phyloP scores from a whole-genome alignment of 106 monocot genomes.

The Platanthera guangdongensis region DNA sequence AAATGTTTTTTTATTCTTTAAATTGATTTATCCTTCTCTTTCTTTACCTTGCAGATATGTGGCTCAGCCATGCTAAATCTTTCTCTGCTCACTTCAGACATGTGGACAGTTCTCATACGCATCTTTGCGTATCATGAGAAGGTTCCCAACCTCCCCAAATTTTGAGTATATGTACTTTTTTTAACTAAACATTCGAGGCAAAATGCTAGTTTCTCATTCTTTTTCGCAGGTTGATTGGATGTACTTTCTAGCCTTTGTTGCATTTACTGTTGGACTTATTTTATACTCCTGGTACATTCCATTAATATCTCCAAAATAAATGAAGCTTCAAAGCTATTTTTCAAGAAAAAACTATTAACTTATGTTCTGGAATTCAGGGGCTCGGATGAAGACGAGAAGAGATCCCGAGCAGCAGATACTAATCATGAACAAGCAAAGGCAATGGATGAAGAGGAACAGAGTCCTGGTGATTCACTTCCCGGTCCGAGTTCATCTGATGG shows the following conservation, averaged over 20 bases:
- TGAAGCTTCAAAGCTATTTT: background rate
- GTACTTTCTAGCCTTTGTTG: conserved; percentile 75
- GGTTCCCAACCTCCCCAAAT: conserved; percentile 23
- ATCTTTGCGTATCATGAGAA: conserved; percentile 86
- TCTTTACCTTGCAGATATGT: conserved; percentile 39
- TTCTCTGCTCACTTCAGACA: conserved; percentile 87
- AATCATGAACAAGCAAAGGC: conserved; percentile 11
- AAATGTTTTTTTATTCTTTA: background rate
- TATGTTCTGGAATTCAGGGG: conserved; percentile 8
- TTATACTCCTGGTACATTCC: conserved; percentile 62
- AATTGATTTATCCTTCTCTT: background rate
- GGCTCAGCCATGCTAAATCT: conserved; percentile 91
- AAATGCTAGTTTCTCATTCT: background rate
- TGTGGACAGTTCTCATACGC: conserved; percentile 94
- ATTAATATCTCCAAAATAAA: background rate
- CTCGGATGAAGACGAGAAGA: conserved; percentile 19
- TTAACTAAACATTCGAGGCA: background rate
- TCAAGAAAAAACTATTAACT: background rate
- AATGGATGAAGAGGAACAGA: conserved; percentile 23
- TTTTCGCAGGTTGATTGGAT: conserved; percentile 82
- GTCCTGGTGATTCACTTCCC: background rate
- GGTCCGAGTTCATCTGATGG: background rate
- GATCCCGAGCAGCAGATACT: conserved; percentile 2
- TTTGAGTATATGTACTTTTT: background rate
- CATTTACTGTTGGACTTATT: conserved; percentile 54